phyloP scores from a whole-genome alignment of 2,329 filamentous ascomycete species.

The Colletotrichum graminicola region DNA sequence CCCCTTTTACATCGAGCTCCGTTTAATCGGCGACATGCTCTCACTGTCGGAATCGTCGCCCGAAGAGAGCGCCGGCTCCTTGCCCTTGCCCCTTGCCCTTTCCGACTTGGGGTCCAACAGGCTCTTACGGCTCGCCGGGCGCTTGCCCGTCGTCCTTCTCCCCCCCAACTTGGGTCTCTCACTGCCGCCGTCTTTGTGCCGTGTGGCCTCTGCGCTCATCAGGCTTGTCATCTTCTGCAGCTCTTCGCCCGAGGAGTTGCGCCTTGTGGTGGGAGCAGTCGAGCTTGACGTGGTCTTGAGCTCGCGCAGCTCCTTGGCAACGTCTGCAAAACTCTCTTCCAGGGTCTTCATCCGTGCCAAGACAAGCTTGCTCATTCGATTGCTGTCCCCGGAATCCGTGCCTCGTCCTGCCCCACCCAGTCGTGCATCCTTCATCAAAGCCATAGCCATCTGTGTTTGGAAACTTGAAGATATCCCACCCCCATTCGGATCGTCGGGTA shows the following conservation, averaged over 20 bases:
- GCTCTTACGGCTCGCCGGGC: slow-evolving; percentile 57
- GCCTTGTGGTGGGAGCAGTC: slow-evolving; percentile 61
- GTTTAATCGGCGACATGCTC: slow-evolving; percentile 47
- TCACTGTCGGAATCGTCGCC: slow-evolving; percentile 47
- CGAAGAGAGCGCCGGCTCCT: slow-evolving; percentile 56
- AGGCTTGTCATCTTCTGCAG: slow-evolving; percentile 44
- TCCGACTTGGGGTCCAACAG: slow-evolving; percentile 56
- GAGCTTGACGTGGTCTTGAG: slow-evolving; percentile 61
- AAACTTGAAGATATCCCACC: slow-evolving; percentile 78
- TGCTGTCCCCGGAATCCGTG: slow-evolving; percentile 60
- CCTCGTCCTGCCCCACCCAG: slow-evolving; percentile 59
- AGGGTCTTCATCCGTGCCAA: slow-evolving; percentile 92
- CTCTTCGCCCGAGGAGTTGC: slow-evolving; percentile 64
- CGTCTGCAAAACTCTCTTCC: slow-evolving; percentile 89
- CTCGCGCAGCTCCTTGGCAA: slow-evolving; percentile 83
- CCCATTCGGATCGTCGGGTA: slow-evolving; percentile 71
- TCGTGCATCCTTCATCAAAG: slow-evolving; percentile 69
- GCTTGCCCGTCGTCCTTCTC: slow-evolving; percentile 47
- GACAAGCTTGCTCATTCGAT: slow-evolving; percentile 84
- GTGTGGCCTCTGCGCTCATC: slow-evolving; percentile 52
- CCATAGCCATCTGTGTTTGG: slow-evolving; percentile 83
- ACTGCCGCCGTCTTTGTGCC: slow-evolving; percentile 44
- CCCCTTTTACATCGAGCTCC: slow-evolving; percentile 57
- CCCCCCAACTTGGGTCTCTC: slow-evolving; percentile 48
- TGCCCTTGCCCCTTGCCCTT: slow-evolving; percentile 61